phyloP scores from a whole-genome alignment of 495 filamentous ascomycete genomes.

The Neohortaea acidophila region DNA sequence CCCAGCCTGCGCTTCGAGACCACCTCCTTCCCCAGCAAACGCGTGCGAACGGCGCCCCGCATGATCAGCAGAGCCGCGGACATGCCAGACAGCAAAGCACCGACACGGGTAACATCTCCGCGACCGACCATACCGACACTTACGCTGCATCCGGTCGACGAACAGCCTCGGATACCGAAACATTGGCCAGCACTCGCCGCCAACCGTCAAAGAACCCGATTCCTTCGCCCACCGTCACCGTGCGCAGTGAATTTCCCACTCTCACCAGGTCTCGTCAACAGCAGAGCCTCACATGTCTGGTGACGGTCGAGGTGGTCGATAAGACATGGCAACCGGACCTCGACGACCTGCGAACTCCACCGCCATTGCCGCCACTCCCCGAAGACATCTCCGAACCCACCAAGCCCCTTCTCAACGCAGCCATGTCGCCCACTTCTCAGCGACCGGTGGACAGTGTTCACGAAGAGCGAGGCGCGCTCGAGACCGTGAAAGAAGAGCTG shows the following conservation, averaged over 20 bases:
- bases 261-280: conserved; percentile 83
- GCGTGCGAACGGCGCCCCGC: conserved; percentile 35
- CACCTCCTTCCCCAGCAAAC: conserved; percentile 28
- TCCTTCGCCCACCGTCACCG: conserved; percentile 73
- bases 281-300: conserved; percentile 83
- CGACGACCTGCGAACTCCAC: conserved; percentile 59
- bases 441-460: conserved; percentile 23
- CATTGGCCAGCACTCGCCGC: conserved; percentile 78
- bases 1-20: conserved; percentile 15
- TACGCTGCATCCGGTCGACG: conserved; percentile 39
- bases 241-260: conserved; percentile 93
- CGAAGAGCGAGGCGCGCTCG: conserved; percentile 51
- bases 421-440: not conserved
- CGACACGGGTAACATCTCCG: conserved; percentile 53
- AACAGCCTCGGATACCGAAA: conserved; percentile 91
- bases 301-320: conserved; percentile 89
- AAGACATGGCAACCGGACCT: conserved; percentile 79
- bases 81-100: conserved; percentile 56
- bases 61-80: conserved; percentile 33
- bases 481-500: conserved; percentile 76
- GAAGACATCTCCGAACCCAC: conserved; percentile 9
- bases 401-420: not conserved
- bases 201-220: conserved; percentile 74
- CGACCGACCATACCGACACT: conserved; percentile 50
- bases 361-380: conserved; percentile 34